phyloP scores from a whole-genome alignment of 495 filamentous ascomycete species.

The Neurospora sublineolata region DNA sequence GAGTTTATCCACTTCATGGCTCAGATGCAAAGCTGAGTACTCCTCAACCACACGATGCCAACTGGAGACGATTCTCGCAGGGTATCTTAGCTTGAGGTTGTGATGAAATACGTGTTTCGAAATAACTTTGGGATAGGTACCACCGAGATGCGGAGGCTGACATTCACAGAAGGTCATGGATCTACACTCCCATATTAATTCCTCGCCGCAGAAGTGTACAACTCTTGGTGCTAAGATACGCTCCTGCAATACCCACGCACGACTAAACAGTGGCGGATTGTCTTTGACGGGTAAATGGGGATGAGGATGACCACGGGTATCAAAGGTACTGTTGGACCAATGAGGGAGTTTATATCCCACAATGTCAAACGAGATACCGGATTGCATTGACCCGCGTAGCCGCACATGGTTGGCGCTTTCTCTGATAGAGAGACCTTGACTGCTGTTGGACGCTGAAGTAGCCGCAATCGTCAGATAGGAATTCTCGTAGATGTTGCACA shows the following conservation, averaged over 20 bases:
- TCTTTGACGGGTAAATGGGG: background rate
- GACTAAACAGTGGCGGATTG: constrained; percentile 5
- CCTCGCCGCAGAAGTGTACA: background rate
- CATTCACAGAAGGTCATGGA: background rate
- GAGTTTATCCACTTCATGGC: background rate
- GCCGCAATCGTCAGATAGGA: background rate
- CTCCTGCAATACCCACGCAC: constrained; percentile 3
- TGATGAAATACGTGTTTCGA: too few species aligned
- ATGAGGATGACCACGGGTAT: background rate
- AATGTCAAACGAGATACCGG: too few species aligned
- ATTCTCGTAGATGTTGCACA: background rate
- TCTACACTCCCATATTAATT: constrained; percentile 1
- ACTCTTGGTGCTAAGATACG: background rate
- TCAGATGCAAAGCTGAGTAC: too few species aligned
- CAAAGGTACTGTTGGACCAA: too few species aligned
- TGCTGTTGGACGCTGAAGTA: background rate
- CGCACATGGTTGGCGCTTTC: background rate
- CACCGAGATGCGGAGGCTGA: background rate
- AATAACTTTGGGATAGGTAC: too few species aligned
- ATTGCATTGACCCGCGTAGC: background rate
- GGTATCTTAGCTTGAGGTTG: too few species aligned
- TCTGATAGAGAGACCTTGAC: background rate
- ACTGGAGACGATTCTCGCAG: too few species aligned
- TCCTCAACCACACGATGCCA: too few species aligned
- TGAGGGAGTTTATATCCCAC: background rate